A percentile compares a stretch with the other conserved stretches of the same genome.
Conservation (phyloP, 1,284 basidiomycete species). For the Ceratobasidium sp. region DNA sequence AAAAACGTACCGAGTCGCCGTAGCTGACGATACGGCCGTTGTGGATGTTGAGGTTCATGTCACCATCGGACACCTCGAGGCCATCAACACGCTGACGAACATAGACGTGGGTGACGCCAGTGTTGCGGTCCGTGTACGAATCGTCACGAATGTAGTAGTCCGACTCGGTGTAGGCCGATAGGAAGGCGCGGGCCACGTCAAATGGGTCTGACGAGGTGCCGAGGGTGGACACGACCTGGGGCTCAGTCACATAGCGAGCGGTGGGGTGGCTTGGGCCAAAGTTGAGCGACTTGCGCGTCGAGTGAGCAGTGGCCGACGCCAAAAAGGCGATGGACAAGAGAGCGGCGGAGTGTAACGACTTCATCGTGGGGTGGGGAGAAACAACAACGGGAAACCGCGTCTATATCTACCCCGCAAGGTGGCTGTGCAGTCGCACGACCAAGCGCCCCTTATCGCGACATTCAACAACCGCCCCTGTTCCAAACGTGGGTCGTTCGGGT, state of each 20-base stretch:
- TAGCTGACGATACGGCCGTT: constrained; percentile 83
- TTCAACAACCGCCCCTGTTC: neutral
- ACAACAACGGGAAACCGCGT: neutral
- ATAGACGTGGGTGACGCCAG: constrained; percentile 88
- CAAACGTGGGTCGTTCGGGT: neutral
- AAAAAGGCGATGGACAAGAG: constrained; percentile 40
- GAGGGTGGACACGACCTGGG: constrained; percentile 49
- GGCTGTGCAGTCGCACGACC: constrained; percentile 41
- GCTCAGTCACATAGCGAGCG: constrained; percentile 50
- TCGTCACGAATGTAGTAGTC: constrained; percentile 76
- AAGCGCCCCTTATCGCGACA: neutral
- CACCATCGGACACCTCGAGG: constrained; percentile 87
- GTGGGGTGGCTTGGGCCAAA: constrained; percentile 58
- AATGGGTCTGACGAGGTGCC: constrained; percentile 57
- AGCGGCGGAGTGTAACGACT: constrained; percentile 37
- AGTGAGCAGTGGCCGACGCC: constrained; percentile 46
- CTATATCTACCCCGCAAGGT: constrained; percentile 22
- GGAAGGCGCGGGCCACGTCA: constrained; percentile 72
- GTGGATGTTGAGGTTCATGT: constrained; percentile 88
- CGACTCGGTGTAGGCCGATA: constrained; percentile 55
- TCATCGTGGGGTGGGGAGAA: constrained; percentile 20
- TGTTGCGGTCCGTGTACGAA: constrained; percentile 87
- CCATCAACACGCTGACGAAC: constrained; percentile 85
- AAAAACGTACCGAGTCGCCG: constrained; percentile 78
- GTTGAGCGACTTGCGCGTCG: constrained; percentile 56